Evolutionary conservation across 306 rosid species (phyloP).

Genomic region (Phaseolus lunatus): DNA sequence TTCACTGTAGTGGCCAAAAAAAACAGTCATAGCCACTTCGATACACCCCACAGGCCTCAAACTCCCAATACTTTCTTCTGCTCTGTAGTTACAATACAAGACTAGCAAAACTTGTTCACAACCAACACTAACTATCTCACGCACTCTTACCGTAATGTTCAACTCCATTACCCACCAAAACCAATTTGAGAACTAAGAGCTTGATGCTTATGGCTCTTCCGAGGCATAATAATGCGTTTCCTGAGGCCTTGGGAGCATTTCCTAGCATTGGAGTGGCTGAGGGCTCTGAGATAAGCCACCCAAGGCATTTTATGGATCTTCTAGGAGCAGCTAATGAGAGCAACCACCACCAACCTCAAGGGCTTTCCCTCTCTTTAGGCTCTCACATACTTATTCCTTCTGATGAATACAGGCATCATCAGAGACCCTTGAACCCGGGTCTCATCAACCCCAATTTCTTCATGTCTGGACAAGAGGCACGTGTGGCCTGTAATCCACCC

Average conservation of each 20-base stretch:
- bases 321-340: constrained; percentile 64
- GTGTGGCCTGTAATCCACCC: constrained; percentile 54
- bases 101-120: not conserved
- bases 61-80: not conserved
- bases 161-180: constrained; percentile 60
- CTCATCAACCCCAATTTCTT: constrained; percentile 61
- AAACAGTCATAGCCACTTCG: no score
- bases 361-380: constrained; percentile 82
- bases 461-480: constrained; percentile 49
- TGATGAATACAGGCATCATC: constrained; percentile 54
- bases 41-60: constrained; percentile 12
- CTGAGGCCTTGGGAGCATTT: constrained; percentile 52
- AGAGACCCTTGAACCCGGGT: constrained; percentile 47
- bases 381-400: constrained; percentile 71
- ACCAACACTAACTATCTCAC: not conserved
- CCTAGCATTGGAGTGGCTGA: constrained; percentile 57
- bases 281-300: constrained; percentile 71
- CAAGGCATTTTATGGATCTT: constrained; percentile 81
- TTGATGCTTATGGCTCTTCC: constrained; percentile 62
- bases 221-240: constrained; percentile 44
- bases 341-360: constrained; percentile 59
- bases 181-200: constrained; percentile 67
- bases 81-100: not conserved
- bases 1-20: constrained; percentile 21
- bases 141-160: constrained; percentile 52